Evolutionary conservation across 768 basidiomycete species (phyloP).

Genomic region (Hydnomerulius pinastri): DNA sequence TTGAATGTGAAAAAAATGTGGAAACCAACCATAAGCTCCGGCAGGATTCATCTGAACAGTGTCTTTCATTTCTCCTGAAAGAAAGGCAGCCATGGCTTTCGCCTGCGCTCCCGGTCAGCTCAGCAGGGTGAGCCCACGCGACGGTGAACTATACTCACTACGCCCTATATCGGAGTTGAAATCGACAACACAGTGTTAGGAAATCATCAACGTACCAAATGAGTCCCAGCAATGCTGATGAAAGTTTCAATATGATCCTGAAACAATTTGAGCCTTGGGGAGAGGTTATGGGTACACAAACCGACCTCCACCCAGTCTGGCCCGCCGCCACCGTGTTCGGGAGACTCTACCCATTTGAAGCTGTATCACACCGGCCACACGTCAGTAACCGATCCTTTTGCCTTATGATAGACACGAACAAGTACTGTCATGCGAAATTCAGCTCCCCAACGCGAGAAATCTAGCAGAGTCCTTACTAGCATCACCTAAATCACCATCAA

Average conservation of each 20-base stretch:
- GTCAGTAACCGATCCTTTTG: background rate
- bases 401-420: conserved; percentile 54
- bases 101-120: conserved; percentile 47
- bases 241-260: conserved; percentile 86
- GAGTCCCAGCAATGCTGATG: conserved; percentile 83
- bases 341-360: conserved; percentile 96
- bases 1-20: background rate
- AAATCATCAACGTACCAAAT: conserved; percentile 55
- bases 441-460: conserved; percentile 5
- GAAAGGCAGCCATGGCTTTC: conserved; percentile 93
- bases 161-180: conserved; percentile 52
- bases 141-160: conserved; percentile 48
- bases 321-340: conserved; percentile 78
- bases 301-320: conserved; percentile 87
- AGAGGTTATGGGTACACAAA: background rate
- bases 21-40: conserved; percentile 64
- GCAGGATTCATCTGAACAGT: conserved; percentile 85
- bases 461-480: conserved; percentile 39
- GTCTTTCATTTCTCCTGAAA: conserved; percentile 96
- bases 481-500: conserved; percentile 50
- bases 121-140: background rate
- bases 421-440: conserved; percentile 58
- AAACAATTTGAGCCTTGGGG: conserved; percentile 1
- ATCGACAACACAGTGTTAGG: background rate
- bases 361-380: conserved; percentile 38